Base-by-base conservation (phyloP, 2,329 filamentous ascomycete genomes). In the Pochonia chlamydosporia region DNA sequence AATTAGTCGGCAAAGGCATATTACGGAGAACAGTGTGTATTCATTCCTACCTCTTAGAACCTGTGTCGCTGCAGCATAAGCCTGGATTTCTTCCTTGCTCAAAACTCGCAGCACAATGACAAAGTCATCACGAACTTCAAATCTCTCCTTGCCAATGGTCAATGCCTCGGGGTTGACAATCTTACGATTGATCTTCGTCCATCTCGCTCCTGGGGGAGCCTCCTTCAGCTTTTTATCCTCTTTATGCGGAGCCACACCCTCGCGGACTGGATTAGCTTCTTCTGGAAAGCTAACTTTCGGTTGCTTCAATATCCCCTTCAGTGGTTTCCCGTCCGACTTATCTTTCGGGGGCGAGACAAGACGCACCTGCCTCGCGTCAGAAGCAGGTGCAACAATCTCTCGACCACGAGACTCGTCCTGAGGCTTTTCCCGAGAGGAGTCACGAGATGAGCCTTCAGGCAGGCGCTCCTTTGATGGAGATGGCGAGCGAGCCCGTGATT, bases 171-270 rank as follows among this genome's bases (percentile, higher is more conserved):
- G 90, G 56, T 95, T 96, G 58, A 97, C 91, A 47, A 95, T 78
- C 55, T 85, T 83, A 48, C 91, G 82, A 62, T 86, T 88, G 61
- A 97, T 91, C 70, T 93, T 95, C 40, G 91, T 96, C 91, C 91
- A 96, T 46, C 89, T 81, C 28, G 91, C 91, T 48, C 86, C 87
- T 0, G 83, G 69, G 1, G 87, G 87, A 26, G 89, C 87, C 33
- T 88, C 85, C 58, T 79, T 81, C 40, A 74, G 48, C 61, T 82
- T 83, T 64, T 85, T 83, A 42, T 88, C 84, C 61, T 95, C 89
- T 68, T 95, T 96, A 61, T 95, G 80, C n/a, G 91, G 91, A 2
- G 91, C 90, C 6, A 96, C 92, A 14, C 91, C 92, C 64, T 96
- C 92, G 18, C 91, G 81, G 30, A 95, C 76, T 0, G 89, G 85